phyloP scores from a whole-genome alignment of 2,329 filamentous ascomycete genomes.

The Aspergillus cejpii region DNA sequence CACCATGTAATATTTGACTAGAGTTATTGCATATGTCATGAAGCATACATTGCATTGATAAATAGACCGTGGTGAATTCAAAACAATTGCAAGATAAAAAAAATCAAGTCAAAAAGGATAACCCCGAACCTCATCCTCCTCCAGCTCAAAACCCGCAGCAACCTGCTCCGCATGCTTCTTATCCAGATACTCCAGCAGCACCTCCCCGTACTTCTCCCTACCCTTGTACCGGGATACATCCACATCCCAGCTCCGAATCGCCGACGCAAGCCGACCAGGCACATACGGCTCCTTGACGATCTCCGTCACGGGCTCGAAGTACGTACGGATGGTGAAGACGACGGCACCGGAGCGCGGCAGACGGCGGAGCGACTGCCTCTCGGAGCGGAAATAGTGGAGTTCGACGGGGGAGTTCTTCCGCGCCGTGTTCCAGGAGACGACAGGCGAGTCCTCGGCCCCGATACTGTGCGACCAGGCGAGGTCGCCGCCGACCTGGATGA shows the following conservation, averaged over 20 bases:
- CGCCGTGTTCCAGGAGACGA: slow-evolving; percentile 66
- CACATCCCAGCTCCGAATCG: slow-evolving; percentile 72
- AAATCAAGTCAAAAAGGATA: slow-evolving; percentile 51
- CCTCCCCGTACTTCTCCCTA: slow-evolving; percentile 63
- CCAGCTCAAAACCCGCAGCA: slow-evolving; percentile 56
- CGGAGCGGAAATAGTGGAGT: slow-evolving; percentile 70
- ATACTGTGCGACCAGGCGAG: slow-evolving; percentile 72
- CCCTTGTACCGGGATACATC: slow-evolving; percentile 75
- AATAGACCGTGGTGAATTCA: too few species aligned
- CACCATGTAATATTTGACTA: too few species aligned
- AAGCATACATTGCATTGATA: too few species aligned
- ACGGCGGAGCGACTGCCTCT: slow-evolving; percentile 63
- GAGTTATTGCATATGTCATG: neutral
- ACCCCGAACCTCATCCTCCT: slow-evolving; percentile 51
- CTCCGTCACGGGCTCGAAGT: slow-evolving; percentile 65
- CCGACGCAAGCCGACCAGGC: slow-evolving; percentile 69
- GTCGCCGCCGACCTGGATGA: slow-evolving; percentile 75
- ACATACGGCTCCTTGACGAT: slow-evolving; percentile 67
- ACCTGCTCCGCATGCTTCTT: slow-evolving; percentile 66
- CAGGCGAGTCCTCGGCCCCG: slow-evolving; percentile 60
- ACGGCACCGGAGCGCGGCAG: slow-evolving; percentile 53
- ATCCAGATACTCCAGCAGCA: slow-evolving; percentile 71
- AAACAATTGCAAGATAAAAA: too few species aligned
- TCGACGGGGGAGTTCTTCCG: slow-evolving; percentile 66
- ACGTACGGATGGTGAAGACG: slow-evolving; percentile 73